Evolutionary conservation across 192 early-diverging fungal genomes (phyloP).

Genomic region (Geranomyces variabilis): DNA sequence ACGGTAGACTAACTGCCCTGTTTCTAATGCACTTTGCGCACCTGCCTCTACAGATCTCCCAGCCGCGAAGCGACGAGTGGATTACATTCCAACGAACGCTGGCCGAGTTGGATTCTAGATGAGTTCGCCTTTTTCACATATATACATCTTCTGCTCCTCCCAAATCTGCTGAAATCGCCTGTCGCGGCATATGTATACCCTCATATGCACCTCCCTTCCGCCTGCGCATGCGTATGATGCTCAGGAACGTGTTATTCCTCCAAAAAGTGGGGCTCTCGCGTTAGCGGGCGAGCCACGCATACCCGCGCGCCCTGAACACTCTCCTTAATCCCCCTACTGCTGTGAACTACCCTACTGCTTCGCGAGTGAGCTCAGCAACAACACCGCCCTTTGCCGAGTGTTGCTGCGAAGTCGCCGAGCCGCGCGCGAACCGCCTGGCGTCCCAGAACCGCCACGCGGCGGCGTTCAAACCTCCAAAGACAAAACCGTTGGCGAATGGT

Average conservation of each 20-base stretch:
- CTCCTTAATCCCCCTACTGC: too few species aligned
- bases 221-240: too few species aligned
- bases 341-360: too few species aligned
- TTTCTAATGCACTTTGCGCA: not conserved
- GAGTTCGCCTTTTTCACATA: not conserved
- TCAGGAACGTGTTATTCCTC: too few species aligned
- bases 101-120: constrained; percentile 25
- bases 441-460: constrained; percentile 16
- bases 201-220: too few species aligned
- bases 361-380: constrained; percentile 9
- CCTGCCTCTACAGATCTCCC: constrained; percentile 16
- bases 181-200: too few species aligned
- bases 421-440: constrained; percentile 12
- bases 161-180: too few species aligned
- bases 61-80: constrained; percentile 36
- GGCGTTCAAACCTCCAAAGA: constrained; percentile 27
- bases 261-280: too few species aligned
- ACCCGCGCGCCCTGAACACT: too few species aligned
- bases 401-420: not conserved
- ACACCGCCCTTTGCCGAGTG: constrained; percentile 12
- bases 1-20: not conserved
- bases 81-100: constrained; percentile 32
- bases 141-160: too few species aligned
- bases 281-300: too few species aligned
- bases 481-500: constrained; percentile 30